These are phyloP conservation scores for Platanthera zijinensis DNA, from an alignment of 106 monocot genomes.

Conservation along the genomic window DNA sequence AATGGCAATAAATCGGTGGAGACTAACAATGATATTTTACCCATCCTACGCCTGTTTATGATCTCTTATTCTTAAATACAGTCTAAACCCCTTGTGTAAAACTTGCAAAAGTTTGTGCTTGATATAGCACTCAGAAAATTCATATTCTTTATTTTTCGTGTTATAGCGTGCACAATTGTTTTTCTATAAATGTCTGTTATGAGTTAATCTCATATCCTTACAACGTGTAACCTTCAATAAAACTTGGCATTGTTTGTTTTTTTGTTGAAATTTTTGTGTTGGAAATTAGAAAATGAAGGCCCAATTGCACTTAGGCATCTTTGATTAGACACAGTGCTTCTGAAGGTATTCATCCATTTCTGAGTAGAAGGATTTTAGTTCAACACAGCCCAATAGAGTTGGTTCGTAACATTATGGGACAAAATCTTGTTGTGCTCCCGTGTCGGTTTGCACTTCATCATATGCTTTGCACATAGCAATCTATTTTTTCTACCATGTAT, in stretches of 20 bases:
- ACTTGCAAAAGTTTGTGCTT: neutral
- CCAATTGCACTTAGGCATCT: neutral
- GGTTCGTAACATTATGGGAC: no score
- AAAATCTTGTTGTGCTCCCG: neutral
- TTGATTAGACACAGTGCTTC: neutral
- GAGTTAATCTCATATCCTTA: no score
- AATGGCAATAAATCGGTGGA: conserved; percentile 74
- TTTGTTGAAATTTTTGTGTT: neutral
- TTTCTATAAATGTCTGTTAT: no score
- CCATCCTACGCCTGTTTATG: neutral
- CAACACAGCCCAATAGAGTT: no score
- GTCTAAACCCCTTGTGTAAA: neutral
- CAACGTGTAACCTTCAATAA: no score
- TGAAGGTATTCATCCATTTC: neutral
- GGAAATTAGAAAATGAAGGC: neutral
- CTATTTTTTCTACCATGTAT: neutral
- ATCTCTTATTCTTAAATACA: neutral
- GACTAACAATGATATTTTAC: conserved; percentile 66
- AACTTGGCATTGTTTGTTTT: neutral
- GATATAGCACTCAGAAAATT: neutral
- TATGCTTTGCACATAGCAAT: neutral
- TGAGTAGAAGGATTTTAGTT: no score
- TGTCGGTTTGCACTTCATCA: neutral
- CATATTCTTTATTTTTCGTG: neutral
- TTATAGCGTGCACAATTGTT: neutral